phyloP scores from a whole-genome alignment of 768 basidiomycete genomes.

The Mycena galericulata region DNA sequence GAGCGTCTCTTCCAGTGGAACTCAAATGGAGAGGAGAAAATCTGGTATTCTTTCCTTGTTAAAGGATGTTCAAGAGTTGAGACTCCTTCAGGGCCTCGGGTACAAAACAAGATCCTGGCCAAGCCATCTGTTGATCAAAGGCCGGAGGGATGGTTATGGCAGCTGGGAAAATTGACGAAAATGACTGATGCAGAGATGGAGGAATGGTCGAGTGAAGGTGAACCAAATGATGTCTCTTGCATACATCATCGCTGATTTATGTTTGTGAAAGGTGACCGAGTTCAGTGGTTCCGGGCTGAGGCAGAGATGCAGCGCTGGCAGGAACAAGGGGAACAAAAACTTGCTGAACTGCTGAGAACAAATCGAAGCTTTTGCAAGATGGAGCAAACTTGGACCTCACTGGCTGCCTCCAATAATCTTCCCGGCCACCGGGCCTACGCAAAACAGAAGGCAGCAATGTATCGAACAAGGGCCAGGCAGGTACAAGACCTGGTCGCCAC shows the following conservation, averaged over 20 bases:
- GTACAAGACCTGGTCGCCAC: too few relatives aligned
- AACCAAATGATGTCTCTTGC: background rate
- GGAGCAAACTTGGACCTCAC: conserved; percentile 29
- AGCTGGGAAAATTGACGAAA: too few relatives aligned
- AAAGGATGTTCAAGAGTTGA: background rate
- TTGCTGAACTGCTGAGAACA: conserved; percentile 38
- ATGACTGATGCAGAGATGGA: background rate
- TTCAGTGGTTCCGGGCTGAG: too few relatives aligned
- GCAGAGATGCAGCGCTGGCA: conserved; percentile 44
- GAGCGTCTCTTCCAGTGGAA: too few relatives aligned
- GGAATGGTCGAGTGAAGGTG: background rate
- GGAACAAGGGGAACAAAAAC: conserved; percentile 40
- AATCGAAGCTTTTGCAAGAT: conserved; percentile 30
- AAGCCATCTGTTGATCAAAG: too few relatives aligned
- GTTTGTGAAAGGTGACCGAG: conserved; percentile 33
- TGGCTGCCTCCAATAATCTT: too few relatives aligned
- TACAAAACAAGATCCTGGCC: too few relatives aligned
- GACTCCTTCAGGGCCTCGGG: too few relatives aligned
- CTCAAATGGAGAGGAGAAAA: background rate
- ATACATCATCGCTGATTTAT: background rate
- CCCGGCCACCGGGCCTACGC: too few relatives aligned
- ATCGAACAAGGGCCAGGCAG: too few relatives aligned
- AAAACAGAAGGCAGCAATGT: too few relatives aligned
- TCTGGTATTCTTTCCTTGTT: background rate
- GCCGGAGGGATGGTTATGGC: background rate